These are phyloP conservation scores for Tolypocladium cylindrosporum DNA, from an alignment of 2,329 filamentous ascomycete species.

Conservation along the genomic window DNA sequence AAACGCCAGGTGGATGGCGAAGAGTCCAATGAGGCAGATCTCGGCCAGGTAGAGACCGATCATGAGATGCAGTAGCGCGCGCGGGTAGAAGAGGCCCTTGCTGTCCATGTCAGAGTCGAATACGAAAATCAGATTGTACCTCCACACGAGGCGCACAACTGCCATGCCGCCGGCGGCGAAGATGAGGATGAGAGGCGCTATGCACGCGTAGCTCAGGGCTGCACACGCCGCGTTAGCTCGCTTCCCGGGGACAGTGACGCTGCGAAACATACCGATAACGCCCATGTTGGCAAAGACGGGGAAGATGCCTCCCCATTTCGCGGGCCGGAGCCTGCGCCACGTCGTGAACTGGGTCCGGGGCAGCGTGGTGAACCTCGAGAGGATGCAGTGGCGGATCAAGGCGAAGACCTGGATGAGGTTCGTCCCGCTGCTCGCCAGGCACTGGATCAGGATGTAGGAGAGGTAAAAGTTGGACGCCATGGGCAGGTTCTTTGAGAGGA, in stretches of 20 bases:
- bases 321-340: conserved; percentile 62
- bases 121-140: conserved; percentile 86
- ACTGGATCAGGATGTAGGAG: conserved; percentile 87
- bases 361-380: conserved; percentile 66
- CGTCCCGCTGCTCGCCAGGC: conserved; percentile 66
- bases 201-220: conserved; percentile 79
- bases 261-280: conserved; percentile 56
- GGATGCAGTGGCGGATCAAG: conserved; percentile 42
- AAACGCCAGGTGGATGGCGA: conserved; percentile 57
- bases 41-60: conserved; percentile 77
- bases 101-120: conserved; percentile 75
- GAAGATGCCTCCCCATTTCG: conserved; percentile 77
- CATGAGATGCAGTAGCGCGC: conserved; percentile 78
- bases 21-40: conserved; percentile 75
- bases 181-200: conserved; percentile 73
- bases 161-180: conserved; percentile 73
- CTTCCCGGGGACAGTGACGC: no score
- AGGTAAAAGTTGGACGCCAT: conserved; percentile 90
- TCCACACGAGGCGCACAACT: conserved; percentile 78
- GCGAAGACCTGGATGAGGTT: conserved; percentile 63
- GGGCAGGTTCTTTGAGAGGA: conserved; percentile 68
- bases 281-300: conserved; percentile 74
- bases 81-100: conserved; percentile 77
- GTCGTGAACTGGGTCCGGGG: conserved; percentile 72
- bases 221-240: not conserved